These are phyloP conservation scores for Aquanectria penicillioides DNA, from an alignment of 2,329 filamentous ascomycete species.

Conservation along the genomic window DNA sequence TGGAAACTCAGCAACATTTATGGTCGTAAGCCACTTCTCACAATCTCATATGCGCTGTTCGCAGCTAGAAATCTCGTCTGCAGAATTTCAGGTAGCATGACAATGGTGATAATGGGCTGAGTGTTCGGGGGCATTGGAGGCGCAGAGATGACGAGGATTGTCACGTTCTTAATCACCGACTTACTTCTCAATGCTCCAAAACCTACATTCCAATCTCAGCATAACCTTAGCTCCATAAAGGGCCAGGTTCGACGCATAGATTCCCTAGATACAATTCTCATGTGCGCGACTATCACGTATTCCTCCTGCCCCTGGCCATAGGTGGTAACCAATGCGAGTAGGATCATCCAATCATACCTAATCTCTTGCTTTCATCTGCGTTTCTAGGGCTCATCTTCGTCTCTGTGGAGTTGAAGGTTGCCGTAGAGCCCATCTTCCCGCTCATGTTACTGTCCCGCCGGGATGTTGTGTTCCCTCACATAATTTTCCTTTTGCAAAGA, in stretches of 20 bases:
- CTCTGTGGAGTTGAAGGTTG: background rate
- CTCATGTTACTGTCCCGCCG: background rate
- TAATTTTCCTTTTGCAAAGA: slow-evolving; percentile 1
- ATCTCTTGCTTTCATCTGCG: background rate
- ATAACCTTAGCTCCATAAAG: background rate
- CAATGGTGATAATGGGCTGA: slow-evolving; percentile 4
- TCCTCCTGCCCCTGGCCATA: slow-evolving; percentile 7
- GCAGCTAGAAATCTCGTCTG: slow-evolving; percentile 7
- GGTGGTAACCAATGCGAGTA: background rate
- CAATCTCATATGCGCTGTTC: slow-evolving; percentile 12
- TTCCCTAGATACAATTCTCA: background rate
- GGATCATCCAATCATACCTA: background rate
- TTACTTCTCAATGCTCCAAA: background rate
- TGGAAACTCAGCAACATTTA: slow-evolving; percentile 23
- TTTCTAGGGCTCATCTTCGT: background rate
- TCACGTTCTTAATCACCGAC: slow-evolving; percentile 17
- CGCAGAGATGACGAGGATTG: slow-evolving; percentile 10
- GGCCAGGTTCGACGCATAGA: background rate
- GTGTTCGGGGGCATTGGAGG: slow-evolving; percentile 14
- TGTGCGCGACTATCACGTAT: background rate
- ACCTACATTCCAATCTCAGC: background rate
- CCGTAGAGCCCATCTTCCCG: slow-evolving; percentile 17
- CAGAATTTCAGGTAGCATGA: background rate
- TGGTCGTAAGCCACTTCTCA: slow-evolving; percentile 10
- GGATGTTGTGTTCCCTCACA: slow-evolving; percentile 5